These are phyloP conservation scores for Ammopiptanthus mongolicus DNA, from an alignment of 306 rosid genomes.

Conservation along the genomic window DNA sequence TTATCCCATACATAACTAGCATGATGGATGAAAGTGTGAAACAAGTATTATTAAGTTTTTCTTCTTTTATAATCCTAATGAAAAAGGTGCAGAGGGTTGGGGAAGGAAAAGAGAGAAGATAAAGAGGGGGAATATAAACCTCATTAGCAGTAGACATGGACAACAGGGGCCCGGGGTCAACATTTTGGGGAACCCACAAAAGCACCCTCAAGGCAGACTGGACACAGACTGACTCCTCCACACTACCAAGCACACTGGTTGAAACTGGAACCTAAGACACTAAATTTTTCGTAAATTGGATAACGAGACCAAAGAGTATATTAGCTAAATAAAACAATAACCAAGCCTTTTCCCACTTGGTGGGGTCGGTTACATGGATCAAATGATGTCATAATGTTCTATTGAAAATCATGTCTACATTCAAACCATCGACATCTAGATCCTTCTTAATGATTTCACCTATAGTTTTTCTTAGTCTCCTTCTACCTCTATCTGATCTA, in stretches of 20 bases:
- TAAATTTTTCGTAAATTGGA: constrained; percentile 2
- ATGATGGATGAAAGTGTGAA: constrained; percentile 1
- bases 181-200: constrained; percentile 18
- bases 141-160: neutral
- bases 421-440: too few species aligned
- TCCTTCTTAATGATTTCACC: too few species aligned
- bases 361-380: too few species aligned
- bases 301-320: neutral
- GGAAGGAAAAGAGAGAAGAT: neutral
- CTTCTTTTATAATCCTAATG: neutral
- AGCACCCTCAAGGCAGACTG: constrained; percentile 15
- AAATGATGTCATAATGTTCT: too few species aligned
- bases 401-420: too few species aligned
- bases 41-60: neutral
- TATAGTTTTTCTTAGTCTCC: too few species aligned
- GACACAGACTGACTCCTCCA: constrained; percentile 11
- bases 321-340: too few species aligned
- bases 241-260: constrained; percentile 15
- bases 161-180: neutral
- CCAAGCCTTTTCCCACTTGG: too few species aligned
- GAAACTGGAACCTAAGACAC: constrained; percentile 15
- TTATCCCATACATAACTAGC: constrained; percentile 15
- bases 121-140: constrained; percentile 9
- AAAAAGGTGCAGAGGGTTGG: neutral
- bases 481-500: too few species aligned